Evolutionary conservation across 2,329 filamentous ascomycete genomes (phyloP).

Genomic region (Tricladium varicosporioides): DNA sequence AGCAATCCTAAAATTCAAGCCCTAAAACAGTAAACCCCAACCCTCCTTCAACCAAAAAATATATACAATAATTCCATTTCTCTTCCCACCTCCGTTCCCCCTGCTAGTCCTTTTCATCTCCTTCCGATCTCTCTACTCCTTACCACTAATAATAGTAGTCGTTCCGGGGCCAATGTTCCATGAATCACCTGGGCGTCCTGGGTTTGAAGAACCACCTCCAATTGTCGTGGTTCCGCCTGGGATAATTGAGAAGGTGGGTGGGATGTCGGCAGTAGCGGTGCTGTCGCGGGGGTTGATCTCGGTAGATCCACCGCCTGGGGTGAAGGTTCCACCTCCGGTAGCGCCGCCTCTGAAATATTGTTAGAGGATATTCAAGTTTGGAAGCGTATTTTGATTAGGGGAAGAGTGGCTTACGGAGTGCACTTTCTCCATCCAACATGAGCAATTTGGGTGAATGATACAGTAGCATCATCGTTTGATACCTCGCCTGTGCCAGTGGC

Average conservation of each 20-base stretch:
- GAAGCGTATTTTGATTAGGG: neutral
- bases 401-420: constrained; percentile 4
- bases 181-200: neutral
- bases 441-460: constrained; percentile 20
- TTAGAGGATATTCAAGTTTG: neutral
- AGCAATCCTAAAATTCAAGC: too few species aligned
- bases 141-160: constrained; percentile 3
- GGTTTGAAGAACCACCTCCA: neutral
- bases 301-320: constrained; percentile 1
- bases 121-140: neutral
- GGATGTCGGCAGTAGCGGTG: neutral
- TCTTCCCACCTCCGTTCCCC: too few species aligned
- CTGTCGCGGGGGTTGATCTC: neutral
- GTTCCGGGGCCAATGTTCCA: constrained; percentile 5
- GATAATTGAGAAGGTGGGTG: constrained; percentile 1
- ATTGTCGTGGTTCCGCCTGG: constrained; percentile 3
- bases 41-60: too few species aligned
- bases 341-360: neutral
- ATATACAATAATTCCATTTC: too few species aligned
- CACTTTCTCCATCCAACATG: constrained; percentile 19
- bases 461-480: constrained; percentile 23
- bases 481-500: constrained; percentile 12
- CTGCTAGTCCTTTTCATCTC: neutral
- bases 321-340: constrained; percentile 6
- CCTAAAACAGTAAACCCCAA: too few species aligned